A percentile compares a stretch with the other conserved stretches of the same genome.
Conservation (phyloP, 202 grass and related monocot genomes). For the Schoenoplectus triqueter region DNA sequence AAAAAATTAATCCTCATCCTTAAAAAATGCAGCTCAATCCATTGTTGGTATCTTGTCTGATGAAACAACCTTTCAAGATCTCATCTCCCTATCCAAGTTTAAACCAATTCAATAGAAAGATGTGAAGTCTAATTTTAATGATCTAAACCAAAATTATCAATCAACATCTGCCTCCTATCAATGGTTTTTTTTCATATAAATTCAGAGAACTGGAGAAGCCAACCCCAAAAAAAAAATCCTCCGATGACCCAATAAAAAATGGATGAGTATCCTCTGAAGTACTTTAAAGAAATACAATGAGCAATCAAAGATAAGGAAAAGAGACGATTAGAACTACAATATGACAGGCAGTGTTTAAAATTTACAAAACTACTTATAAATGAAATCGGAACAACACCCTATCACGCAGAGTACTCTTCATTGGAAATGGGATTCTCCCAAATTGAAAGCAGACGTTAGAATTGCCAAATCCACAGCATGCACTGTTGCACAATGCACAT, state of each 20-base stretch:
- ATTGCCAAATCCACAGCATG: constrained; percentile 27
- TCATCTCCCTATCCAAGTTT: background rate
- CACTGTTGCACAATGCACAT: background rate
- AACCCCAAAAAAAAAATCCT: background rate
- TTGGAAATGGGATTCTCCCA: constrained; percentile 7
- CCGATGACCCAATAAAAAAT: background rate
- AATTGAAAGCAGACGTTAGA: constrained; percentile 29
- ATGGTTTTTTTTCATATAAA: background rate
- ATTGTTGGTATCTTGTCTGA: background rate
- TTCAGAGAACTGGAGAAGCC: background rate
- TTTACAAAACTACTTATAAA: no score
- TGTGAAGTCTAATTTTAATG: background rate
- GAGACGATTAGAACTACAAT: no score
- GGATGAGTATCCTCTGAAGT: no score
- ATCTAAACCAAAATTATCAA: background rate
- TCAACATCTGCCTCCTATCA: background rate
- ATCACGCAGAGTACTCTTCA: no score
- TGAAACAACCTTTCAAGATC: background rate
- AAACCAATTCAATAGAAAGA: background rate
- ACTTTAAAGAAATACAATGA: no score
- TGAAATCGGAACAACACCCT: no score
- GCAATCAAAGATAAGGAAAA: no score
- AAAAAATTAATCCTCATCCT: no score
- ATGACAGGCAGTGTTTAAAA: no score
- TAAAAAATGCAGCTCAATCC: no score